Percentiles rank a stretch among this genome's conserved stretches.
Conservation (phyloP, 2,329 filamentous ascomycete genomes). For the Fusarium tupiense region DNA sequence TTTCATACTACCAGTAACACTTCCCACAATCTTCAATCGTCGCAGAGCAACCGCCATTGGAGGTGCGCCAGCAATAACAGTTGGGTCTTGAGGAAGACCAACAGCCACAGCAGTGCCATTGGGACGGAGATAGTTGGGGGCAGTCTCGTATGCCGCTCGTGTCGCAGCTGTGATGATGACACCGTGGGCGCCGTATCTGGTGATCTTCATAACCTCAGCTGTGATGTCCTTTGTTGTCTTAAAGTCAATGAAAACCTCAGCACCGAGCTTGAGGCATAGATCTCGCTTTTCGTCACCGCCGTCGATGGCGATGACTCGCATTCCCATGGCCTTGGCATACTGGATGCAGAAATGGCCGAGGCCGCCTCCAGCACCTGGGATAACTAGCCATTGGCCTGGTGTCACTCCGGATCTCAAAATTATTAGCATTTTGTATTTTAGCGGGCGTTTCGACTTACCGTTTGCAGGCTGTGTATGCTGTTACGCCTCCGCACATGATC, state of each 20-base stretch:
- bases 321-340: constrained; percentile 88
- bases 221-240: constrained; percentile 77
- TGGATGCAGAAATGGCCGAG: constrained; percentile 80
- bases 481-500: constrained; percentile 82
- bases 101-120: constrained; percentile 85
- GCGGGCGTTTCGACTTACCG: too few species aligned
- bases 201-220: constrained; percentile 75
- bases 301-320: constrained; percentile 81
- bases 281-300: constrained; percentile 79
- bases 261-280: constrained; percentile 75
- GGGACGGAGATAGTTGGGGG: constrained; percentile 81
- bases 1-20: constrained; percentile 35
- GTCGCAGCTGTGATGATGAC: constrained; percentile 84
- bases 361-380: constrained; percentile 86
- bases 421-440: too few species aligned
- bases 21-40: constrained; percentile 39
- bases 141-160: constrained; percentile 95
- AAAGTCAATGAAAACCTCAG: constrained; percentile 81
- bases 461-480: constrained; percentile 85
- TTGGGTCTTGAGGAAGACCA: constrained; percentile 68
- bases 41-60: constrained; percentile 29
- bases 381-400: constrained; percentile 79
- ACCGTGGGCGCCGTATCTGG: constrained; percentile 84
- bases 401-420: too few species aligned
- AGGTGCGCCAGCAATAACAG: constrained; percentile 33